Base-by-base conservation (phyloP, 768 basidiomycete species). In the Sarcomyxa edulis region DNA sequence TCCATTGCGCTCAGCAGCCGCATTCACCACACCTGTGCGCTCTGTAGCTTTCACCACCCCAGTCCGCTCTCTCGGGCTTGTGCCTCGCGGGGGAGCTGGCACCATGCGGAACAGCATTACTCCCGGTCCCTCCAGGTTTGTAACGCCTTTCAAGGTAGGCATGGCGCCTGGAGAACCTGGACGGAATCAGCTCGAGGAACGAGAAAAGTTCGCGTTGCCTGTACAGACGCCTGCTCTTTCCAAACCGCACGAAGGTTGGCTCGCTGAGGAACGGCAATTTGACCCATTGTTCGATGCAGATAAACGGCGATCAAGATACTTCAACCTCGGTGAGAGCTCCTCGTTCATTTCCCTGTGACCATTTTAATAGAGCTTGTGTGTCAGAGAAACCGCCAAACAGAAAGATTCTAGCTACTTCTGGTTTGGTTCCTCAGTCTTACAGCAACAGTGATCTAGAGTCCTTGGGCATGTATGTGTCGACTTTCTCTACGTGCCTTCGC, bases 141-240 rank as follows among this genome's bases (percentile, higher is more conserved):
- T 70, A 6, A 82, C 80, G 2, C 81, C 81, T 0, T 84, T 84
- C 53, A 84, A 82, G 49, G 37, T 56, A 5, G 72, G 70, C 19
- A 62, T 72, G 61, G 62, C 60, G 44, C 71, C 72, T 32, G 64
- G 62, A 25, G 64, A 70, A 45, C 55, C 61, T 32, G 69, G 66
- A 15, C 55, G 59, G 32, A 37, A 49, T 6, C n/a, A n/a, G n/a
- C n/a, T n/a, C n/a, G n/a, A n/a, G n/a, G n/a, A n/a, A n/a, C n/a
- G n/a, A n/a, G n/a, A n/a, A n/a, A n/a, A n/a, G n/a, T n/a, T n/a
- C n/a, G n/a, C n/a, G n/a, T n/a, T n/a, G n/a, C n/a, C n/a, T n/a
- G n/a, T n/a, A n/a, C n/a, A n/a, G n/a, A n/a, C n/a, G n/a, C n/a
- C n/a, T n/a, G n/a, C n/a, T n/a, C n/a, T n/a, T n/a, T n/a, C n/a